These are phyloP conservation scores for Chrysosporium queenslandicum DNA, from an alignment of 2,329 filamentous ascomycete genomes.

Conservation along the genomic window DNA sequence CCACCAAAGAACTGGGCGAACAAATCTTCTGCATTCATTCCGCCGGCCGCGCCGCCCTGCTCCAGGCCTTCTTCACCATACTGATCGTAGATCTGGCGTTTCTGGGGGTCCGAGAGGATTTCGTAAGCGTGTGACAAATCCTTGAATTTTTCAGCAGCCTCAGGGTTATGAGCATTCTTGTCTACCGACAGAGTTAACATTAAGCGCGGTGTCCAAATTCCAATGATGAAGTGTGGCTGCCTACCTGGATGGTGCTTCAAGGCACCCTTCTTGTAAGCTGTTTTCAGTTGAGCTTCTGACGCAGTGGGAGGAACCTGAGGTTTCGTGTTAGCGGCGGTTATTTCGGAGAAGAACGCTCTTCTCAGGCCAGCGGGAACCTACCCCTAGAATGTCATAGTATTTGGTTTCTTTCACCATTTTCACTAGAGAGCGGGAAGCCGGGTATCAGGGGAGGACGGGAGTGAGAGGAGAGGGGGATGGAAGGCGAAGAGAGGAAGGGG, in stretches of 20 bases:
- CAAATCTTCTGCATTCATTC: conserved; percentile 92
- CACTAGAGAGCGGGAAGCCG: conserved; percentile 16
- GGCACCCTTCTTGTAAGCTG: conserved; percentile 88
- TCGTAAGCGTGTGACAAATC: conserved; percentile 94
- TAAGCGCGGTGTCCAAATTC: background rate
- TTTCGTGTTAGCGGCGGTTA: background rate
- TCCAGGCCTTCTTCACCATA: conserved; percentile 96
- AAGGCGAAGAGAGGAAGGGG: background rate
- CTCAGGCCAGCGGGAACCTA: conserved; percentile 22
- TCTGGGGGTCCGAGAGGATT: conserved; percentile 81
- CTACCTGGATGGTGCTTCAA: conserved; percentile 84
- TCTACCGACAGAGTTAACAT: conserved; percentile 44
- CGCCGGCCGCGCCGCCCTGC: conserved; percentile 64
- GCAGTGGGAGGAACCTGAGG: conserved; percentile 65
- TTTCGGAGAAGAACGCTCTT: background rate
- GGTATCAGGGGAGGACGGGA: conserved; percentile 10
- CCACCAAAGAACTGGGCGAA: conserved; percentile 92
- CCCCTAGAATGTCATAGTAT: conserved; percentile 41
- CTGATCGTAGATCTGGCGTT: conserved; percentile 87
- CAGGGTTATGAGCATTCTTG: conserved; percentile 91
- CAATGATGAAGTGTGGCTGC: conserved; percentile 29
- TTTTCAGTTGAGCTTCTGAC: conserved; percentile 79
- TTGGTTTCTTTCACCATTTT: conserved; percentile 45
- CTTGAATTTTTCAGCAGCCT: conserved; percentile 96
- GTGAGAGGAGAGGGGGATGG: conserved; percentile 15